phyloP scores from a whole-genome alignment of 345 rosid genomes.

The Eutrema heterophyllum region DNA sequence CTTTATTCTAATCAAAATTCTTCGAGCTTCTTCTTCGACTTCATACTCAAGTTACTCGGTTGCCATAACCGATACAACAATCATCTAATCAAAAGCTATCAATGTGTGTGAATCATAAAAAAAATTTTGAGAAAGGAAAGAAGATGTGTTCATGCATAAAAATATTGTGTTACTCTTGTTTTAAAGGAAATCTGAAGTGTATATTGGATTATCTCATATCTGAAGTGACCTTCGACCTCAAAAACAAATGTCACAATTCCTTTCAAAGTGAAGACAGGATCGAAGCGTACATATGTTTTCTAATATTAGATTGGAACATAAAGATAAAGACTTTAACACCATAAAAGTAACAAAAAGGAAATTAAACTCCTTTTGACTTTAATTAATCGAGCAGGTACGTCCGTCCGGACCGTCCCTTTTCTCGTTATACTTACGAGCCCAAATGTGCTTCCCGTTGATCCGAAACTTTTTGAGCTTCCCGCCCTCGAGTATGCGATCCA shows the following conservation, averaged over 20 bases:
- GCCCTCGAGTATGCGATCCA: constrained; percentile 19
- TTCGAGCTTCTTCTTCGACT: too few relatives aligned
- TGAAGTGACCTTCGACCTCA: background rate
- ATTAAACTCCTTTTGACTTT: background rate
- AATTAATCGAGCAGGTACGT: background rate
- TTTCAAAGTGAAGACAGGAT: background rate
- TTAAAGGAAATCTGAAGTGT: background rate
- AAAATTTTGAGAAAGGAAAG: background rate
- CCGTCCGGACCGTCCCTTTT: background rate
- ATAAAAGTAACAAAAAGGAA: background rate
- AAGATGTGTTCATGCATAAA: background rate
- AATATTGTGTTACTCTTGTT: background rate
- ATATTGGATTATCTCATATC: background rate
- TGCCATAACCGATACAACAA: too few relatives aligned
- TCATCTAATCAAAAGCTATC: background rate
- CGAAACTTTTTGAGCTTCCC: background rate
- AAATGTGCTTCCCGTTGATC: constrained; percentile 33
- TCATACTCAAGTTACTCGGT: too few relatives aligned
- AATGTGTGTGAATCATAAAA: background rate
- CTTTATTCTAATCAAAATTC: too few relatives aligned
- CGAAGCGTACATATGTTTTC: background rate
- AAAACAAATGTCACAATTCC: background rate
- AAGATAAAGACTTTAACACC: background rate
- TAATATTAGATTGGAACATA: background rate
- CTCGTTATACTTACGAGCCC: constrained; percentile 32